phyloP scores from a whole-genome alignment of 116 monocot genomes.

The Trichopus zeylanicus region DNA sequence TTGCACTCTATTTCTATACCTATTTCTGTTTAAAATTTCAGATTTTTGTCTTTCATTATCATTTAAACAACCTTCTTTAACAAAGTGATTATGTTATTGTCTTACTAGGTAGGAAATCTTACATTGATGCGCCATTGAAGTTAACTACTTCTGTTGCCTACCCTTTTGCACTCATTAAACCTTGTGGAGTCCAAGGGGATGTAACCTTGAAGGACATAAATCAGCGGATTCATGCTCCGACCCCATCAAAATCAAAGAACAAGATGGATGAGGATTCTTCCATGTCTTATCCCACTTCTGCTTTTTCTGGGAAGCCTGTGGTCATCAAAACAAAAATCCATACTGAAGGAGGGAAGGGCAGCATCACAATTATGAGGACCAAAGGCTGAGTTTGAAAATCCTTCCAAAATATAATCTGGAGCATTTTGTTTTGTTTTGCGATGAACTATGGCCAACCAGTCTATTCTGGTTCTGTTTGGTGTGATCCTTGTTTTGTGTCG shows the following conservation, averaged over 20 bases:
- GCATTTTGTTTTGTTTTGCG: not conserved
- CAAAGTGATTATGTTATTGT: too few species aligned
- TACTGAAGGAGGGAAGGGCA: constrained; percentile 89
- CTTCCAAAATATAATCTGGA: not conserved
- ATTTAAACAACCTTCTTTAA: too few species aligned
- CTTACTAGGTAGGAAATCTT: too few species aligned
- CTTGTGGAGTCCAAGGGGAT: not conserved
- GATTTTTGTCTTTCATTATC: too few species aligned
- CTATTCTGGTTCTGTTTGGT: not conserved
- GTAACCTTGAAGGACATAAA: constrained; percentile 1
- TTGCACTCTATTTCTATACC: too few species aligned
- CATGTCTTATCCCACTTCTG: constrained; percentile 80
- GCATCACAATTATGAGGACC: constrained; percentile 92
- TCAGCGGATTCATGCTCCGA: not conserved
- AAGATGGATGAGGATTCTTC: too few species aligned
- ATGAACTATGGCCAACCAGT: not conserved
- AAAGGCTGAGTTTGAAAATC: constrained; percentile 42
- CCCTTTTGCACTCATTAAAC: too few species aligned
- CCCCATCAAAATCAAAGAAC: too few species aligned
- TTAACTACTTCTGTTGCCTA: too few species aligned
- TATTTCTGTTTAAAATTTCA: too few species aligned
- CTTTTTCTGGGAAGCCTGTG: constrained; percentile 85
- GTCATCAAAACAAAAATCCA: constrained; percentile 82
- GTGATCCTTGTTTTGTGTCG: too few species aligned
- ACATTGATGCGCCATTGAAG: too few species aligned